Conservation (phyloP, 2,329 filamentous ascomycete genomes). For the Cryphonectria parasitica region DNA sequence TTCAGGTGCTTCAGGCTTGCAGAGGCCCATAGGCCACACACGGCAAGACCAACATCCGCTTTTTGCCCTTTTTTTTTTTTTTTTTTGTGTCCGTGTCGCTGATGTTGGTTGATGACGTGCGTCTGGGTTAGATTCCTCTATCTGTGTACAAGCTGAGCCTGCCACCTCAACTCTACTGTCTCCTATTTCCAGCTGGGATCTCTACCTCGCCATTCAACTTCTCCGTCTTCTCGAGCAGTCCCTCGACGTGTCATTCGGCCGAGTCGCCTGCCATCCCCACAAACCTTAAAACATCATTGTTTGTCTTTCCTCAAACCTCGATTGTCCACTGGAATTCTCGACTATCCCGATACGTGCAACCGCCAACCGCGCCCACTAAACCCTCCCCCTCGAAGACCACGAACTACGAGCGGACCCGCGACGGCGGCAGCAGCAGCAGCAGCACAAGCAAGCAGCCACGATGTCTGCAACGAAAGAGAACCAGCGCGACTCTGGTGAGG, state of each 20-base stretch:
- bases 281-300: not conserved
- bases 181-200: not conserved
- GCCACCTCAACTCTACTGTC: constrained; percentile 2
- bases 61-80: too few species aligned
- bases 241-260: constrained; percentile 13
- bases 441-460: constrained; percentile 6
- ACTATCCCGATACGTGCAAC: not conserved
- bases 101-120: constrained; percentile 25
- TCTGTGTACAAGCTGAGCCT: not conserved
- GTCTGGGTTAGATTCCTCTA: constrained; percentile 27
- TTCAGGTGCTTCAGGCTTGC: not conserved
- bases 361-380: not conserved
- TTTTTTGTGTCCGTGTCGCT: not conserved
- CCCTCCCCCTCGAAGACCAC: not conserved
- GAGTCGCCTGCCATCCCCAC: not conserved
- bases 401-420: not conserved
- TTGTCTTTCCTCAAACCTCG: not conserved
- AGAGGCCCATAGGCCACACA: too few species aligned
- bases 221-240: not conserved
- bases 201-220: not conserved
- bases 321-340: not conserved
- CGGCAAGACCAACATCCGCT: not conserved
- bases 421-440: not conserved
- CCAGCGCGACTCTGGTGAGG: constrained; percentile 30
- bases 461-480: constrained; percentile 30